Evolutionary conservation across 2,329 filamentous ascomycete species (phyloP).

Genomic region (Nannizziopsis arthrosporioides): DNA sequence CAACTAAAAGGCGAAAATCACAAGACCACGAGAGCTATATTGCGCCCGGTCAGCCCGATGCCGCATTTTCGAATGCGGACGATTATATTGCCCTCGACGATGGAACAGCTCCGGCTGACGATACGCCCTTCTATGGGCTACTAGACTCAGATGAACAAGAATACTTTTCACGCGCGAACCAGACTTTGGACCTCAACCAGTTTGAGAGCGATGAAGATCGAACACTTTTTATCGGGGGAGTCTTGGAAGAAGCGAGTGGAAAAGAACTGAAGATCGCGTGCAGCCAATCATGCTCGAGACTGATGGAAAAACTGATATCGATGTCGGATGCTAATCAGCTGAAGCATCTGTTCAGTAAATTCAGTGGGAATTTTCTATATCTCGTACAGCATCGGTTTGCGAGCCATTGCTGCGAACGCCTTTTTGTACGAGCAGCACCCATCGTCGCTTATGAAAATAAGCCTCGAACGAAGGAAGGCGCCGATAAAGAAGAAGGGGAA

Average conservation of each 20-base stretch:
- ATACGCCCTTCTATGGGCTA: conserved; percentile 80
- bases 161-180: conserved; percentile 83
- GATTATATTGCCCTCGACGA: conserved; percentile 31
- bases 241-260: conserved; percentile 73
- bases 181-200: conserved; percentile 79
- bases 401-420: conserved; percentile 89
- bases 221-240: conserved; percentile 60
- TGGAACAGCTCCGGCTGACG: conserved; percentile 25
- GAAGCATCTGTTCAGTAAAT: conserved; percentile 75
- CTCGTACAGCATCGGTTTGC: conserved; percentile 92
- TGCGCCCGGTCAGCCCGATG: conserved; percentile 18
- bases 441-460: conserved; percentile 62
- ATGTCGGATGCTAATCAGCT: conserved; percentile 68
- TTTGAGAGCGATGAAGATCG: conserved; percentile 67
- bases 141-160: conserved; percentile 88
- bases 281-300: conserved; percentile 84
- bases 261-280: conserved; percentile 95
- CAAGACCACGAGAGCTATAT: conserved; percentile 10
- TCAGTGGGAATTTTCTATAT: conserved; percentile 74
- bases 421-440: conserved; percentile 74
- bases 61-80: conserved; percentile 16
- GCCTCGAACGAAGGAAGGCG: conserved; percentile 25
- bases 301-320: conserved; percentile 84
- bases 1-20: conserved; percentile 32
- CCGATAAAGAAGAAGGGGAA: conserved; percentile 34